A percentile compares a stretch with the other conserved stretches of the same genome.
These are phyloP conservation scores for Boletus reticulatus DNA, from an alignment of 768 basidiomycete species.

Conservation along the genomic window DNA sequence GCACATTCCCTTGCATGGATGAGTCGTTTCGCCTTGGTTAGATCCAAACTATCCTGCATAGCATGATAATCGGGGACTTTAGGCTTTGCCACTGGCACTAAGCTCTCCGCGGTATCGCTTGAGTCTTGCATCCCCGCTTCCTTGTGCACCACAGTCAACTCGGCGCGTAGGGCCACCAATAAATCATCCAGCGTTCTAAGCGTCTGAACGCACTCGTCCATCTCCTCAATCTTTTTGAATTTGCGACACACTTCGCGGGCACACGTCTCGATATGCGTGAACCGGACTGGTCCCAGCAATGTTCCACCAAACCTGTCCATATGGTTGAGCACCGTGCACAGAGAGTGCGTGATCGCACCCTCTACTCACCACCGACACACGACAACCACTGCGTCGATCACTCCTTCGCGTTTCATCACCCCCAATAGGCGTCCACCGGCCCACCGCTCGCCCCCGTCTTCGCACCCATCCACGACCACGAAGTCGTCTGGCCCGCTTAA, in stretches of 20 bases:
- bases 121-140: neutral
- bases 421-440: constrained; percentile 61
- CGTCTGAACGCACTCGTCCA: constrained; percentile 57
- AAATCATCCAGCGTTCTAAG: constrained; percentile 61
- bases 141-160: constrained; percentile 25
- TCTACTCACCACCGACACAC: constrained; percentile 62
- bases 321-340: neutral
- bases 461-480: constrained; percentile 54
- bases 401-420: constrained; percentile 65
- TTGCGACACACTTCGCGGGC: constrained; percentile 67
- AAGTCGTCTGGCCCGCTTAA: constrained; percentile 76
- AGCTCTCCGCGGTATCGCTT: neutral
- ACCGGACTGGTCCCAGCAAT: constrained; percentile 72
- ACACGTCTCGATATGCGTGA: constrained; percentile 76
- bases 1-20: constrained; percentile 68
- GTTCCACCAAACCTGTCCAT: constrained; percentile 77
- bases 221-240: constrained; percentile 67
- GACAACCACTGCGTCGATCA: constrained; percentile 76
- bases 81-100: constrained; percentile 14
- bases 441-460: constrained; percentile 80
- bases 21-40: constrained; percentile 63
- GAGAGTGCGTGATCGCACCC: neutral
- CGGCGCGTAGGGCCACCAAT: constrained; percentile 52
- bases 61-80: constrained; percentile 46
- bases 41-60: constrained; percentile 42